Percentiles rank a stretch among this genome's conserved stretches.
phyloP scores from a whole-genome alignment of 495 filamentous ascomycete genomes.

The Durotheca rogersii region DNA sequence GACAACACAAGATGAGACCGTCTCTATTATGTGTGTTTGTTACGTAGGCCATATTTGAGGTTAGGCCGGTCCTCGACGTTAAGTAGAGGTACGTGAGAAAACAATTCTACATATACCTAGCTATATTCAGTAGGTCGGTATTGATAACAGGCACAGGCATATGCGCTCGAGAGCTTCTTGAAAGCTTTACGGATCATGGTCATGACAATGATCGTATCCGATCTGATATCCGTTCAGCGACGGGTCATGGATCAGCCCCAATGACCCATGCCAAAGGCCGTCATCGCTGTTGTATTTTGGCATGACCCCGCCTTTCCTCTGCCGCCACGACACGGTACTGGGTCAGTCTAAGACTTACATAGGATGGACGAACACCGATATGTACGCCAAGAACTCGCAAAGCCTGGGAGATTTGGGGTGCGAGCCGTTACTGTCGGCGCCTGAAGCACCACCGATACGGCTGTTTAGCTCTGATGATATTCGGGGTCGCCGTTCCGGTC shows the following conservation, averaged over 20 bases:
- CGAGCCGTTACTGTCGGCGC: conserved; percentile 1
- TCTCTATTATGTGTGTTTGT: neutral
- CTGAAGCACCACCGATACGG: conserved; percentile 3
- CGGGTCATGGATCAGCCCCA: conserved; percentile 29
- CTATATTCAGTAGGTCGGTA: too few relatives aligned
- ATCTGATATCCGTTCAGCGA: conserved; percentile 21
- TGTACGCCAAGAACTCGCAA: conserved; percentile 23
- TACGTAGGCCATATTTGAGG: conserved; percentile 6
- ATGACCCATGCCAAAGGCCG: conserved; percentile 24
- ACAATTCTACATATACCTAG: too few relatives aligned
- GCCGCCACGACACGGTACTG: conserved; percentile 27
- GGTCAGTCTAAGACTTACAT: conserved; percentile 30
- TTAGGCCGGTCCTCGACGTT: too few relatives aligned
- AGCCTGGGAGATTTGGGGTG: neutral
- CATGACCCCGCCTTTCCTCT: conserved; percentile 23
- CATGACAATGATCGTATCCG: conserved; percentile 15
- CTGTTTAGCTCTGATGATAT: conserved; percentile 1
- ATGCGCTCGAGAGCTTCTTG: neutral
- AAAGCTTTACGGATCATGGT: conserved; percentile 7
- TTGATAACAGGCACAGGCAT: conserved; percentile 19
- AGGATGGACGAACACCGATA: conserved; percentile 19
- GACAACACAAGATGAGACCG: conserved; percentile 29
- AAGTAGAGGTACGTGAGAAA: too few relatives aligned
- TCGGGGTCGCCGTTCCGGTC: neutral
- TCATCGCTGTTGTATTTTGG: conserved; percentile 17